phyloP scores from a whole-genome alignment of 73 alveolate genomes.

The Urostyla sp. region DNA sequence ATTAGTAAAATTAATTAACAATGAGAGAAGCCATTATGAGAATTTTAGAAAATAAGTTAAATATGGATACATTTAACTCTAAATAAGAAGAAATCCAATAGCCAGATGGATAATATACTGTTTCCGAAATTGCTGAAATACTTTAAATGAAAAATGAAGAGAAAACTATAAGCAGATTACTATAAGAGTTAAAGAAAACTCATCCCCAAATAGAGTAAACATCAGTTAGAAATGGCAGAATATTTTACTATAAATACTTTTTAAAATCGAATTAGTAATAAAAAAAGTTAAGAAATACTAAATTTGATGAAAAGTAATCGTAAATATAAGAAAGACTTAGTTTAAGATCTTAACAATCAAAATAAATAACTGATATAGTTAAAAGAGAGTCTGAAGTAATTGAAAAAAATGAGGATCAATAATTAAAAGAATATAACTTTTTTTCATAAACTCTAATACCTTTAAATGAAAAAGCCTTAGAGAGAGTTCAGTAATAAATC shows the following conservation, averaged over 20 bases:
- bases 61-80: neutral
- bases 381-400: too few species aligned
- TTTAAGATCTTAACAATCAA: too few species aligned
- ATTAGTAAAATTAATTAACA: conserved; percentile 1
- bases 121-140: conserved; percentile 57
- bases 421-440: neutral
- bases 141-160: conserved; percentile 62
- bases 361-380: too few species aligned
- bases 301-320: too few species aligned
- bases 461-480: too few species aligned
- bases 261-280: too few species aligned
- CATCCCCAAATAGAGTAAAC: conserved; percentile 32
- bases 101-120: conserved; percentile 50
- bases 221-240: conserved; percentile 64
- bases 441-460: neutral
- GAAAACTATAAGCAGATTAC: conserved; percentile 50
- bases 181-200: conserved; percentile 45
- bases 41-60: conserved; percentile 25
- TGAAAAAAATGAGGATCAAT: too few species aligned
- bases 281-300: too few species aligned
- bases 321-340: too few species aligned
- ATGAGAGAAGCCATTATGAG: conserved; percentile 47
- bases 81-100: neutral
- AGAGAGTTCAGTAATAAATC: neutral
- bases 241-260: conserved; percentile 57